A percentile compares a stretch with the other conserved stretches of the same genome.
These are phyloP conservation scores for Pleurostoma richardsiae DNA, from an alignment of 2,329 filamentous ascomycete species.

Conservation along the genomic window DNA sequence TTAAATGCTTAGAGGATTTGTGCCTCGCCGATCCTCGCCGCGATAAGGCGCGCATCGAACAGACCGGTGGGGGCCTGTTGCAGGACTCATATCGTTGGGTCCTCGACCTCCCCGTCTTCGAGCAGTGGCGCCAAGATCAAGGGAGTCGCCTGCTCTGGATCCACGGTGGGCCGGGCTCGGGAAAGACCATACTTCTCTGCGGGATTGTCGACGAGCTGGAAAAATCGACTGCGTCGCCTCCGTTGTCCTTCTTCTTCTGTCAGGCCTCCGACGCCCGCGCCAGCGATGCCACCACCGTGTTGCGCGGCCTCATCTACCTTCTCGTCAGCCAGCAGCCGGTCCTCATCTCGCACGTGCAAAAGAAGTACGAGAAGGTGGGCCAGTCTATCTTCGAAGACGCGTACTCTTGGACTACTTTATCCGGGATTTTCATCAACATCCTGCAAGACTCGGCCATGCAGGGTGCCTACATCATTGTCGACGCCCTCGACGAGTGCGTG, in stretches of 20 bases:
- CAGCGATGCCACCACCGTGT: not conserved
- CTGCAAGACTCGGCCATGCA: not conserved
- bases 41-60: constrained; percentile 14
- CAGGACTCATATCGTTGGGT: constrained; percentile 25
- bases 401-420: not conserved
- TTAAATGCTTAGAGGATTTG: constrained; percentile 3
- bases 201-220: not conserved
- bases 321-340: not conserved
- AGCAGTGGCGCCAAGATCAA: constrained; percentile 14
- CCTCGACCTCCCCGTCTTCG: constrained; percentile 18
- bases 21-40: constrained; percentile 10
- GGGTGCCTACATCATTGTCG: not conserved
- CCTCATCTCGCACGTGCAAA: not conserved
- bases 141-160: constrained; percentile 14
- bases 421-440: not conserved
- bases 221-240: too few species aligned
- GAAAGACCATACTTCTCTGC: not conserved
- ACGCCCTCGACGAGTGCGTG: not conserved
- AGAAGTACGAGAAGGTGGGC: not conserved
- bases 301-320: not conserved
- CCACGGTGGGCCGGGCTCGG: not conserved
- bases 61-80: constrained; percentile 17
- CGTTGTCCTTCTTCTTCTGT: not conserved
- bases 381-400: not conserved
- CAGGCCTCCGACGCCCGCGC: not conserved